Conservation (phyloP, 352 stramenopile genomes). For the Aphanomyces astaci region DNA sequence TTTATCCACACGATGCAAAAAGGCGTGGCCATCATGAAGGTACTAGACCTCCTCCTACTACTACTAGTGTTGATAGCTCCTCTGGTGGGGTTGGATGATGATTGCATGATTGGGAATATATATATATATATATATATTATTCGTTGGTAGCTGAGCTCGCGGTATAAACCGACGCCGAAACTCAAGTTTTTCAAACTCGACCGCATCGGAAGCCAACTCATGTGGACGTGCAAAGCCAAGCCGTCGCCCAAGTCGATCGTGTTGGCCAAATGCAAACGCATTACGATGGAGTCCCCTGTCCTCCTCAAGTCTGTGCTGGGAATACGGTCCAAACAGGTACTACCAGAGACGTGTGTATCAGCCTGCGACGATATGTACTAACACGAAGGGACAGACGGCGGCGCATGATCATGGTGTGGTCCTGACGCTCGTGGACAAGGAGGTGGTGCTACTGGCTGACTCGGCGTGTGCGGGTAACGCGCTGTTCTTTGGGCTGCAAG, state of each 20-base stretch:
- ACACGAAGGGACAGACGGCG: neutral
- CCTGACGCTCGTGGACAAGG: constrained; percentile 11
- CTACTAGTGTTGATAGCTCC: neutral
- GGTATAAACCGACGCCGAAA: constrained; percentile 36
- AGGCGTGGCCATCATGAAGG: constrained; percentile 51
- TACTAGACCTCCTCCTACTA: constrained; percentile 19
- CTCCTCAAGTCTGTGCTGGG: constrained; percentile 30
- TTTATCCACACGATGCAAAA: constrained; percentile 58
- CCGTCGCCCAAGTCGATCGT: constrained; percentile 34
- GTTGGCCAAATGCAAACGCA: constrained; percentile 36
- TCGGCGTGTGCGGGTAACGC: constrained; percentile 50
- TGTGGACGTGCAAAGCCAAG: constrained; percentile 48
- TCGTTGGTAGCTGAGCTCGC: constrained; percentile 27
- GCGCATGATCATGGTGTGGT: neutral
- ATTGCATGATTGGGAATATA: too few relatives aligned
- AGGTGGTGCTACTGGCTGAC: constrained; percentile 59
- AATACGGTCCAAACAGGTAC: neutral
- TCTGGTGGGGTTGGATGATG: too few relatives aligned
- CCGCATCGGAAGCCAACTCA: constrained; percentile 47
- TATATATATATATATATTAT: too few relatives aligned
- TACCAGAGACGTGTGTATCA: neutral
- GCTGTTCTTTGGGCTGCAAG: constrained; percentile 42
- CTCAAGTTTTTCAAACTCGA: constrained; percentile 56
- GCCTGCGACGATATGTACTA: neutral
- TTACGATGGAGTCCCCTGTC: constrained; percentile 44